Conservation (phyloP, 116 monocot species). For the Trichopus zeylanicus region DNA sequence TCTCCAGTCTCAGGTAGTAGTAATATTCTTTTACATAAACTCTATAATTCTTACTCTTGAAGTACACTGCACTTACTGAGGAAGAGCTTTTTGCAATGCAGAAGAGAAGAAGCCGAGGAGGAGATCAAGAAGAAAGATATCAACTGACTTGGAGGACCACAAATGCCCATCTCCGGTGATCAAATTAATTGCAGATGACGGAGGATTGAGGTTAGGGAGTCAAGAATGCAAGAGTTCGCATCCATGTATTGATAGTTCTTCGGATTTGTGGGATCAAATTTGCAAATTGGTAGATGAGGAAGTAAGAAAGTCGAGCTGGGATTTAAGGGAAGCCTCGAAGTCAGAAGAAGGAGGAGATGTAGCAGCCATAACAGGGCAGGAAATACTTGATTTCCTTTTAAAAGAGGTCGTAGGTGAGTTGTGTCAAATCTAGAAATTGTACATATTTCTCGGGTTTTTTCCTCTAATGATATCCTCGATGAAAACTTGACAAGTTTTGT, state of each 20-base stretch:
- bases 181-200: not conserved
- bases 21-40: not conserved
- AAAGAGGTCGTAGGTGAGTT: not conserved
- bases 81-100: not conserved
- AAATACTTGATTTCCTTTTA: constrained; percentile 4
- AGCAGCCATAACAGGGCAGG: not conserved
- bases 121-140: constrained; percentile 6
- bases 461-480: not conserved
- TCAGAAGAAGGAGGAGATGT: not conserved
- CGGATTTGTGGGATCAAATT: not conserved
- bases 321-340: not conserved
- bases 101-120: not conserved
- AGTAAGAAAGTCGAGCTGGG: not conserved
- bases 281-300: not conserved
- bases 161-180: not conserved
- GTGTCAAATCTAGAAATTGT: not conserved
- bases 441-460: not conserved
- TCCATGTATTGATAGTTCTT: not conserved
- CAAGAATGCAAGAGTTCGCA: not conserved
- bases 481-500: not conserved
- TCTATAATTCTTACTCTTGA: not conserved
- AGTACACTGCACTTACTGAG: too few species aligned
- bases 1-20: not conserved
- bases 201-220: not conserved
- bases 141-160: not conserved